Conservation (phyloP, 179 eudicot genomes). For the Silene noctiflora region DNA sequence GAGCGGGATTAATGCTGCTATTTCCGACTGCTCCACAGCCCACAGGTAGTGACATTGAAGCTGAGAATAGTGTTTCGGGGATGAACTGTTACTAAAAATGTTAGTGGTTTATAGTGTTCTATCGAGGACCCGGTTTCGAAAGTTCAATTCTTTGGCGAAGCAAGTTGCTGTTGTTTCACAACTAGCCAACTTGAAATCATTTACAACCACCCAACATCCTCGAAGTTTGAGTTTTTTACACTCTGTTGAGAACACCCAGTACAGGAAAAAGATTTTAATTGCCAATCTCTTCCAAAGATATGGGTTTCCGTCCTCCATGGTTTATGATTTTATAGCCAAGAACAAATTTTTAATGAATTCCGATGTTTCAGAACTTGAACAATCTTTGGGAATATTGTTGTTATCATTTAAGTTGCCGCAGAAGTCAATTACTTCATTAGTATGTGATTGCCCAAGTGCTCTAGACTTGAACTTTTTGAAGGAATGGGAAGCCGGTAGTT, state of each 20-base stretch:
- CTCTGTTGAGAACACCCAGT: conserved; percentile 26
- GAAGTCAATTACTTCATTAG: conserved; percentile 43
- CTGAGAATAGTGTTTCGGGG: background rate
- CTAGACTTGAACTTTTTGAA: conserved; percentile 53
- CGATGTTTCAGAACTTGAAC: conserved; percentile 43
- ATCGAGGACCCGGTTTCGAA: conserved; percentile 17
- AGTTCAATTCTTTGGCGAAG: conserved; percentile 18
- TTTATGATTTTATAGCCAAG: conserved; percentile 42
- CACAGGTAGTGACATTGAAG: background rate
- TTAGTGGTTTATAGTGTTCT: conserved; percentile 34
- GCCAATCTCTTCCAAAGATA: conserved; percentile 57
- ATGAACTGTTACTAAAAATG: background rate
- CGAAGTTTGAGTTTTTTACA: conserved; percentile 24
- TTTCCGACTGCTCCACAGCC: background rate
- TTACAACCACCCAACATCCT: conserved; percentile 27
- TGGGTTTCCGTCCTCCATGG: conserved; percentile 52
- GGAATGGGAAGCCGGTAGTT: conserved; percentile 57
- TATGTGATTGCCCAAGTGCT: conserved; percentile 55
- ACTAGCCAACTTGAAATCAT: conserved; percentile 18
- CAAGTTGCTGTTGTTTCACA: conserved; percentile 14
- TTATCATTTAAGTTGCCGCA: conserved; percentile 50
- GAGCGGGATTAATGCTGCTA: background rate
- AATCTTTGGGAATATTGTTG: conserved; percentile 43
- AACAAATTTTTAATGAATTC: conserved; percentile 46
- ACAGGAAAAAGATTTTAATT: conserved; percentile 38